Percentiles rank a stretch among this genome's conserved stretches.
Evolutionary conservation across 176 grass and related monocot species (phyloP).

Genomic region (Triticum urartu): DNA sequence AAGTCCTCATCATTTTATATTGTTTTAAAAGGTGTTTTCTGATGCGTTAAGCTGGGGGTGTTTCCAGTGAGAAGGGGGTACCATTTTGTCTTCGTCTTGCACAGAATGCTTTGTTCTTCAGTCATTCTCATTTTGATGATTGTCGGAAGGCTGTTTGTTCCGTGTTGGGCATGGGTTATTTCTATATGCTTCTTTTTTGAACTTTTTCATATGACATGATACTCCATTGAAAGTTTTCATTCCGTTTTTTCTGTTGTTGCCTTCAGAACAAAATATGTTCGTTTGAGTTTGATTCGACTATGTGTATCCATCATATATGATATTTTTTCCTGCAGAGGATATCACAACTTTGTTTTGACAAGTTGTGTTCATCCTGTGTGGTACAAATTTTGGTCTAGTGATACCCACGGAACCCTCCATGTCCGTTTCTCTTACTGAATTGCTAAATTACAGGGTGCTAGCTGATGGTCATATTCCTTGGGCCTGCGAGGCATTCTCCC

Average conservation of each 20-base stretch:
- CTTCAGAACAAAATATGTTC: not conserved
- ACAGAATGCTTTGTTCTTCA: not conserved
- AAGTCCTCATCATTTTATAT: not conserved
- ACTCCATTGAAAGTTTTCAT: not conserved
- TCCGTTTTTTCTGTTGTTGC: not conserved
- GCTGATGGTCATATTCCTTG: conserved; percentile 97
- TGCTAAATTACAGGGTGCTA: conserved; percentile 62
- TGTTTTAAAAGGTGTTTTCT: not conserved
- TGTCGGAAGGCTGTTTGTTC: not conserved
- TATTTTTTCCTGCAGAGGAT: not conserved
- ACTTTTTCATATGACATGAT: not conserved
- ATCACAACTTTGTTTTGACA: not conserved
- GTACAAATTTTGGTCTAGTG: not conserved
- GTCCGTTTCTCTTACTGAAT: conserved; percentile 18
- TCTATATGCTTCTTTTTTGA: conserved; percentile 2
- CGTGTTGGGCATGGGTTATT: not conserved
- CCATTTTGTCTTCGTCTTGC: conserved; percentile 15
- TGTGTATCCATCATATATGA: not conserved
- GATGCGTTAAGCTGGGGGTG: not conserved
- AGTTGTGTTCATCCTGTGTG: not conserved
- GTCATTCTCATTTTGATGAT: conserved; percentile 13
- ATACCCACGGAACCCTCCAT: not conserved
- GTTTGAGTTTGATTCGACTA: not conserved
- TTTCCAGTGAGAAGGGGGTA: not conserved
- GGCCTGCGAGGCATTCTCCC: conserved; percentile 84